A percentile compares a stretch with the other conserved stretches of the same genome.
These are phyloP conservation scores for Gossypium raimondii DNA, from an alignment of 345 rosid species.

Conservation along the genomic window DNA sequence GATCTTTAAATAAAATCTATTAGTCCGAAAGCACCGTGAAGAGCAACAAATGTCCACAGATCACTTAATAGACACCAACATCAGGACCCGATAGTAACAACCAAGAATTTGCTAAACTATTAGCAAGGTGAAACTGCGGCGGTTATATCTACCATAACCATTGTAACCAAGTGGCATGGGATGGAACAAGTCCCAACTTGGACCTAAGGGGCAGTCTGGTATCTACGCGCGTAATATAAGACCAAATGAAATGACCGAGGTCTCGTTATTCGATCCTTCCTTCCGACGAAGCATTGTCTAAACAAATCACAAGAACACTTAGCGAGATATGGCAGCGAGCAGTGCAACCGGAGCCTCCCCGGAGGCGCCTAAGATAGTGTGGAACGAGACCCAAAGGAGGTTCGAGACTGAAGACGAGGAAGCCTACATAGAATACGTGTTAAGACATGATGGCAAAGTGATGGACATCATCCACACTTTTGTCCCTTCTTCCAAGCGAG, in stretches of 20 bases:
- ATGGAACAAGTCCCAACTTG: neutral
- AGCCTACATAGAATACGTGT: slow-evolving; percentile 64
- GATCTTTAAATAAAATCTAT: too few relatives aligned
- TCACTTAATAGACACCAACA: too few relatives aligned
- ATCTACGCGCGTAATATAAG: neutral
- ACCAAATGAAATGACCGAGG: neutral
- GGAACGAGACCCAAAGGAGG: slow-evolving; percentile 45
- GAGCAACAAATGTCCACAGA: too few relatives aligned
- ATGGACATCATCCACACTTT: slow-evolving; percentile 79
- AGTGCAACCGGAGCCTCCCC: slow-evolving; percentile 8
- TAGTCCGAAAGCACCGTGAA: too few relatives aligned
- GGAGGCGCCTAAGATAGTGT: slow-evolving; percentile 50
- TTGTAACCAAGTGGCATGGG: too few relatives aligned
- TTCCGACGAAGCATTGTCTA: neutral
- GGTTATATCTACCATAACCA: too few relatives aligned
- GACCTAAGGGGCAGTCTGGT: neutral
- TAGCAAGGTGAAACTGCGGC: too few relatives aligned
- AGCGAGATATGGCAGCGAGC: slow-evolving; percentile 22
- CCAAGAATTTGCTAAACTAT: too few relatives aligned
- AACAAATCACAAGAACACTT: neutral
- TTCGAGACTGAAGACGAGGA: slow-evolving; percentile 90
- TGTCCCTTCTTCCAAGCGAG: slow-evolving; percentile 77
- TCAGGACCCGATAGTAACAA: too few relatives aligned
- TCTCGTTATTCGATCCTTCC: neutral
- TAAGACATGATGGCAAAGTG: slow-evolving; percentile 46